Evolutionary conservation across 345 rosid genomes (phyloP).

Genomic region (Eucalyptus melliodora): DNA sequence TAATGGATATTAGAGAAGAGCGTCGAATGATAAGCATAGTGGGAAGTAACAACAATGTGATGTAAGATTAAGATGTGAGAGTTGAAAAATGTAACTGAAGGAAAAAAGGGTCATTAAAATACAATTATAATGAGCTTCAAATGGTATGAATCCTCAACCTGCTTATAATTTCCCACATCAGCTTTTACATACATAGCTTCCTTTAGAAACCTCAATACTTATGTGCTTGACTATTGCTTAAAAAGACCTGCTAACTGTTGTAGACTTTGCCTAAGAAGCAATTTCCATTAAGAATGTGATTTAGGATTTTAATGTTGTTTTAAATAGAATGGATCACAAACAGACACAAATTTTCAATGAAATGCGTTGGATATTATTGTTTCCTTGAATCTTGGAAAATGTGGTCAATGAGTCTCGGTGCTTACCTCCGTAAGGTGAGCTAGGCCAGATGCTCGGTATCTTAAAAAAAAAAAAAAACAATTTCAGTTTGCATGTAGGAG

Average conservation of each 20-base stretch:
- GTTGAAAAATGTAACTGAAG: background rate
- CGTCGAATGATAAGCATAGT: background rate
- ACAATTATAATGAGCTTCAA: background rate
- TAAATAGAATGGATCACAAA: no score
- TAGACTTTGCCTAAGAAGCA: no score
- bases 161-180: background rate
- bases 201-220: background rate
- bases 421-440: no score
- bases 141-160: background rate
- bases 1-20: background rate
- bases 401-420: no score
- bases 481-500: no score
- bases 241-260: background rate
- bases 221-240: background rate
- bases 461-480: no score
- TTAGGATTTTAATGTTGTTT: no score
- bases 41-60: background rate
- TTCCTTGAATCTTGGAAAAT: no score
- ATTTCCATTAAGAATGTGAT: no score
- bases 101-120: background rate
- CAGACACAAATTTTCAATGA: no score
- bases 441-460: no score
- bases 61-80: background rate
- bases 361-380: no score
- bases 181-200: background rate